phyloP scores from a whole-genome alignment of 108 stramenopile genomes.

The Pseudonitzschia pungens region DNA sequence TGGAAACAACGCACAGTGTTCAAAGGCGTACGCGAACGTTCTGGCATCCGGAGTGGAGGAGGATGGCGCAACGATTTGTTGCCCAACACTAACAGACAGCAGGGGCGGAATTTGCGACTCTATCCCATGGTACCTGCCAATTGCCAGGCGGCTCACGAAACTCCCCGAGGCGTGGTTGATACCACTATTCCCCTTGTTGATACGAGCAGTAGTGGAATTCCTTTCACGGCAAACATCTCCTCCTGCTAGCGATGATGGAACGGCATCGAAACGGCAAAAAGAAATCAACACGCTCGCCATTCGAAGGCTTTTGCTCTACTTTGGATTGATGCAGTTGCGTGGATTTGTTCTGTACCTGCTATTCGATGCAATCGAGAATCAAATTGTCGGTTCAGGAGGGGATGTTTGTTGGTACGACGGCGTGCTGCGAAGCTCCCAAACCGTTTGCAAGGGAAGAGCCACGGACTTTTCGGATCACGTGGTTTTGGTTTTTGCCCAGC shows the following conservation, averaged over 20 bases:
- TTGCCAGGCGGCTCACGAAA: constrained; percentile 54
- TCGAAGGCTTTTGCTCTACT: constrained; percentile 56
- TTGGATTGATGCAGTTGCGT: constrained; percentile 62
- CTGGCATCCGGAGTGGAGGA: constrained; percentile 53
- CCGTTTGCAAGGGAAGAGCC: constrained; percentile 53
- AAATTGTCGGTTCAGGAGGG: constrained; percentile 20
- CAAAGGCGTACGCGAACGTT: constrained; percentile 67
- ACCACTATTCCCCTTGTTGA: constrained; percentile 72
- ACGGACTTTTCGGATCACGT: constrained; percentile 90
- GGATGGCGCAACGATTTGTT: constrained; percentile 51
- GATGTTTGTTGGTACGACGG: constrained; percentile 65
- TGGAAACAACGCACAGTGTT: constrained; percentile 32
- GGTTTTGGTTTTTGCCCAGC: constrained; percentile 79
- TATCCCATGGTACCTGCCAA: constrained; percentile 38
- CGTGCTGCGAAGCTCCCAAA: constrained; percentile 41
- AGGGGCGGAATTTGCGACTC: constrained; percentile 25
- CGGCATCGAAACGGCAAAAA: background rate
- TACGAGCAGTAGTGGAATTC: constrained; percentile 35
- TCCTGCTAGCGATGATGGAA: background rate
- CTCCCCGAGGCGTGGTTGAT: constrained; percentile 80
- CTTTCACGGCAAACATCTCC: background rate
- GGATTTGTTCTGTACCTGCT: constrained; percentile 65
- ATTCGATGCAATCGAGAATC: constrained; percentile 63
- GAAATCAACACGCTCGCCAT: constrained; percentile 10
- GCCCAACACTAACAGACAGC: constrained; percentile 25